These are phyloP conservation scores for Alnus rubra DNA, from an alignment of 306 rosid genomes.

Conservation along the genomic window DNA sequence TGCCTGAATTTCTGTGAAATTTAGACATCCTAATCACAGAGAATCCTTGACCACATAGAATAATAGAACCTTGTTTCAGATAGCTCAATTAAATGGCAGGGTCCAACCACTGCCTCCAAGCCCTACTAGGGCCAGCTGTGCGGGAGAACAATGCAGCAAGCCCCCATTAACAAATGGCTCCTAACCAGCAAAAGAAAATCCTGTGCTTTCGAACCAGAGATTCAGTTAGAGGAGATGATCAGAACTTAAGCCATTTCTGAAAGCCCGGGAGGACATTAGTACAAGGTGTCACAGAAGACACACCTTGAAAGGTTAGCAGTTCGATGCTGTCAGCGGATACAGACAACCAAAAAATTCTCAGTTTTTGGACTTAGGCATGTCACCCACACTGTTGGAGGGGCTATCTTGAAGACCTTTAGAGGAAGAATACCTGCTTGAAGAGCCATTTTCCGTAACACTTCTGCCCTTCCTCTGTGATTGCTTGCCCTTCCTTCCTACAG, in stretches of 20 bases:
- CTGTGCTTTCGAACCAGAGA: background rate
- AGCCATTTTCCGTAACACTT: slow-evolving; percentile 49
- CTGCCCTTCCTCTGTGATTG: slow-evolving; percentile 61
- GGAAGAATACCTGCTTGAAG: slow-evolving; percentile 68
- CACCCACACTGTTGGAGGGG: slow-evolving; percentile 70
- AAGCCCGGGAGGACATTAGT: background rate
- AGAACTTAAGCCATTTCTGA: slow-evolving; percentile 7
- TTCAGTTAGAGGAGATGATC: slow-evolving; percentile 15
- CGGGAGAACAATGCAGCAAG: background rate
- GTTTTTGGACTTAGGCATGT: slow-evolving; percentile 51
- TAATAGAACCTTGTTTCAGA: slow-evolving; percentile 1
- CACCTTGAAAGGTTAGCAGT: background rate
- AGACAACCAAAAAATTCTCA: slow-evolving; percentile 29
- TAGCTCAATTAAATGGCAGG: slow-evolving; percentile 8
- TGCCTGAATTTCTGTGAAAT: too few species aligned
- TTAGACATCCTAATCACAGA: too few species aligned
- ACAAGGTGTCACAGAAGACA: slow-evolving; percentile 14
- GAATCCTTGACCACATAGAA: too few species aligned
- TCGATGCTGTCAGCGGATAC: slow-evolving; percentile 20
- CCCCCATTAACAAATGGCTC: slow-evolving; percentile 1
- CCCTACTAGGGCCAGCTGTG: background rate
- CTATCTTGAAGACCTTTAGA: slow-evolving; percentile 73
- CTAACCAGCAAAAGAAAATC: background rate
- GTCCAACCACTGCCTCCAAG: background rate
- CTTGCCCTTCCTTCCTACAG: slow-evolving; percentile 61